A percentile compares a stretch with the other conserved stretches of the same genome.
These are phyloP conservation scores for Helotiales sp. DNA, from an alignment of 2,329 filamentous ascomycete species.

Conservation along the genomic window DNA sequence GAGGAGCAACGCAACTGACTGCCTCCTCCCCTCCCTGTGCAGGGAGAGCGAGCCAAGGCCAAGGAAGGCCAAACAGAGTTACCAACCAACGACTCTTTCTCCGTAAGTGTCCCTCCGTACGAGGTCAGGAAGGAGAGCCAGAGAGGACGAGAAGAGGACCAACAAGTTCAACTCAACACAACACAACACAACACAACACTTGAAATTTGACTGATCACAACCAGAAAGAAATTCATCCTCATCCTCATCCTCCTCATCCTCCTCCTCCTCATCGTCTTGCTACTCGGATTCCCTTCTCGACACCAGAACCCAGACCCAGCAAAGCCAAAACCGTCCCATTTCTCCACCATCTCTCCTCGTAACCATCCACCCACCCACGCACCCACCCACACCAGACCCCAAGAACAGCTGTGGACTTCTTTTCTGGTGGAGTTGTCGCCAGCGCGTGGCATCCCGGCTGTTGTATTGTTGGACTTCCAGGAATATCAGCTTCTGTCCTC, in stretches of 20 bases:
- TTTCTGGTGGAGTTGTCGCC: background rate
- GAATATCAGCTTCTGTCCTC: background rate
- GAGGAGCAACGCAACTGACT: background rate
- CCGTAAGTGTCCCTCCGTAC: background rate
- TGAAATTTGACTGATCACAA: background rate
- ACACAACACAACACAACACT: too few species aligned
- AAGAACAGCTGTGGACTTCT: background rate
- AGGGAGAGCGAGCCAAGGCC: background rate
- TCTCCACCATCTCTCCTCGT: background rate
- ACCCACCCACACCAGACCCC: background rate
- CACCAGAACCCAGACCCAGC: background rate
- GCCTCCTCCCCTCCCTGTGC: too few species aligned
- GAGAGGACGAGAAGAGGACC: background rate
- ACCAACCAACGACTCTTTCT: too few species aligned
- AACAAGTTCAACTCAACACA: too few species aligned
- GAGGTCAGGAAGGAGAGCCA: background rate
- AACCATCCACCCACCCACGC: background rate
- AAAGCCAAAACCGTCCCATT: background rate
- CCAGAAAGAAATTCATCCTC: background rate
- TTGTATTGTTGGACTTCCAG: background rate
- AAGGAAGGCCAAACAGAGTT: background rate
- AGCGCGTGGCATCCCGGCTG: conserved; percentile 2
- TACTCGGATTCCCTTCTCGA: background rate
- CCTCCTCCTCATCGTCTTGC: background rate
- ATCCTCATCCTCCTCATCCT: background rate